Base-by-base conservation (phyloP, 139 green algal species). In the Microglena sp. region DNA sequence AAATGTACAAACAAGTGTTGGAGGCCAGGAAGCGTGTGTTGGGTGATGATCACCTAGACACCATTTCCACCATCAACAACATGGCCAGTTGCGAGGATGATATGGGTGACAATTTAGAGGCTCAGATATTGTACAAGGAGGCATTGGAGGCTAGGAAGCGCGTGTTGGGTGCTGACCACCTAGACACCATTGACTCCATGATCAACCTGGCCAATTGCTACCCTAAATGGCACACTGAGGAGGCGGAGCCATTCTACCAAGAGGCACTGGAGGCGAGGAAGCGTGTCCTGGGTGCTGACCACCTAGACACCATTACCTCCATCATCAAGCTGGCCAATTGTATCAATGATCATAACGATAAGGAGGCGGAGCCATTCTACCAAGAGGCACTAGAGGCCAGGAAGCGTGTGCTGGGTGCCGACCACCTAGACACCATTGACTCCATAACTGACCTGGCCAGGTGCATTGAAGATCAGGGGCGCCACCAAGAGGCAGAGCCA, bases 161-260 rank as follows among this genome's bases (percentile, higher is more conserved):
- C 30, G 22, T 56, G 40, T 55, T 75, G 29, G 68, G 68, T 32
- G 36, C 60, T 4, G 60, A 67, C 11, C 60, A 67, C 28, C 60
- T 40, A 6, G 60, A 67, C 21, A 67, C 60, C n/a, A 15, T 55
- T 24, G 8, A 6, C 36, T 67, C 60, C n/a, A 4, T 57, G 36
- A 67, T 44, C 15, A 58, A 35, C 35, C 35, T 67, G n/a, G 60
- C 40, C 26, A 5, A n/a, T 61, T 36, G 7, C 40, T 4, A 36
- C 6, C 11, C 6, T 7, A 29, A 7, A 33, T 22, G 55, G 26
- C 55, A 36, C 5, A 4, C 7, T 4, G 6, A n/a, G 11, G 40
- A 73, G 45, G 67, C 67, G 6, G 67, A 73, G 57, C 22, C 15
- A 22, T 1, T 73, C 45, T 45, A 67, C 28, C 43, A 61, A 27